Percentiles rank a stretch among this genome's conserved stretches.
These are phyloP conservation scores for Calocera viscosa DNA, from an alignment of 768 basidiomycete genomes.

Conservation along the genomic window DNA sequence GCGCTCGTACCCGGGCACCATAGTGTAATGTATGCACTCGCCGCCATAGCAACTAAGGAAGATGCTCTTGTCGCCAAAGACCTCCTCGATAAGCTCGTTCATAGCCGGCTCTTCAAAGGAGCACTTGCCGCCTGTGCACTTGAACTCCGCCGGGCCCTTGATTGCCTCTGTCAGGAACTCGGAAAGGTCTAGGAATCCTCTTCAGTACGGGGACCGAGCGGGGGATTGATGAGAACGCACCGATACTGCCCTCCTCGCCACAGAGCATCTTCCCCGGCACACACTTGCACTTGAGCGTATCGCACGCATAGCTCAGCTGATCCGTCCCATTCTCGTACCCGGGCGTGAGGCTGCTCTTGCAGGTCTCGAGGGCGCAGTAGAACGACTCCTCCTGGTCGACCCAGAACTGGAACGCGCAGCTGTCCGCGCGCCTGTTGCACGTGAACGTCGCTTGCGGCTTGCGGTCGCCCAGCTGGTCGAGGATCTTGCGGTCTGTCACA, in stretches of 20 bases:
- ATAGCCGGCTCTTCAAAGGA: conserved; percentile 92
- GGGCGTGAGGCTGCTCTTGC: conserved; percentile 35
- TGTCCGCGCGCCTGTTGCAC: conserved; percentile 50
- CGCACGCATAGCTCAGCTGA: conserved; percentile 49
- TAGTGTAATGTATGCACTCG: conserved; percentile 86
- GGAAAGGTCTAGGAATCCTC: conserved; percentile 55
- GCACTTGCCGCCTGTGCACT: conserved; percentile 65
- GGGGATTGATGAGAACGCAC: conserved; percentile 35
- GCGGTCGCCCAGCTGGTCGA: conserved; percentile 81
- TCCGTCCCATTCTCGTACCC: conserved; percentile 62
- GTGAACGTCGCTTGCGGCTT: conserved; percentile 95
- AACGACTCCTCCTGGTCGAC: conserved; percentile 88
- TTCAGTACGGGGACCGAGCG: not conserved
- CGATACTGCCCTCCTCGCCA: conserved; percentile 86
- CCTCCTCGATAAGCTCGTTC: conserved; percentile 85
- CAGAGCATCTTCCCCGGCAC: conserved; percentile 92
- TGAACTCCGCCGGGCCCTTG: conserved; percentile 79
- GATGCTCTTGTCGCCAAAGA: conserved; percentile 88
- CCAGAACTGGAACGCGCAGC: conserved; percentile 98
- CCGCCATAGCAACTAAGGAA: conserved; percentile 76
- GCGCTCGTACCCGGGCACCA: conserved; percentile 85
- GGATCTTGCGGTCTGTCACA: conserved; percentile 72
- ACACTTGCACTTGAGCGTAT: conserved; percentile 78
- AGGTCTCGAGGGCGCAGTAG: conserved; percentile 76
- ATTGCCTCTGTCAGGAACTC: conserved; percentile 87